Evolutionary conservation across 2,329 filamentous ascomycete genomes (phyloP), one percentile per base, ranked within the genome.

Genomic region (Nemania diffusa): DNA sequence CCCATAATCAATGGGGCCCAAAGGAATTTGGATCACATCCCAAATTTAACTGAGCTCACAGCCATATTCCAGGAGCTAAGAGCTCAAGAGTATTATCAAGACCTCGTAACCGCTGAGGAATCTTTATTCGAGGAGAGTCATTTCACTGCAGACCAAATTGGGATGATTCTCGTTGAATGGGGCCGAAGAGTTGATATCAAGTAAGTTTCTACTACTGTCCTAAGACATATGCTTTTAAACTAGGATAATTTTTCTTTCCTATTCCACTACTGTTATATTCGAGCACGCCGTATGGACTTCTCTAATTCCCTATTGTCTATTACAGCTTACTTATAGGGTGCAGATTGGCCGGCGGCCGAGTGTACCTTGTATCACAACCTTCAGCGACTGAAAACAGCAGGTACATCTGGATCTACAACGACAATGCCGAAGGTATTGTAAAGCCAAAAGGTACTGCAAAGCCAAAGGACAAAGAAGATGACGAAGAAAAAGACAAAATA

Each of bases 391-490:
- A 42, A 6, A 56, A 62, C 32, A 24, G 57, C 1, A 55, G 8
- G 7, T 17, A 9, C 3, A 67, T 70, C 22, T 70, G 67, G 61
- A 67, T 70, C 17, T 57, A 60, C n/a, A 70, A 70, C 20, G 34
- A 70, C n/a, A 60, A 69, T 48, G 60, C 59, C 2, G 5, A 22
- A 1, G 17, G 27, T 8, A 32, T 26, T 22, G 9, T 11, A 15
- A 17, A 32, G 17, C 3, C 1, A 15, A 15, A 17, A 2, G 37
- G 37, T 13, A 15, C 11, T n/a, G n/a, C n/a, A n/a, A n/a, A n/a
- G n/a, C n/a, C n/a, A n/a, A n/a, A n/a, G n/a, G n/a, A n/a, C n/a
- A n/a, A n/a, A n/a, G n/a, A n/a, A n/a, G n/a, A n/a, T n/a, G n/a
- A n/a, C n/a, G n/a, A n/a, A n/a, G 11, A 4, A 40, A 15, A 15